A percentile compares a stretch with the other conserved stretches of the same genome.
Conservation (phyloP, 2,329 filamentous ascomycete genomes). For the Beauveria sp. region DNA sequence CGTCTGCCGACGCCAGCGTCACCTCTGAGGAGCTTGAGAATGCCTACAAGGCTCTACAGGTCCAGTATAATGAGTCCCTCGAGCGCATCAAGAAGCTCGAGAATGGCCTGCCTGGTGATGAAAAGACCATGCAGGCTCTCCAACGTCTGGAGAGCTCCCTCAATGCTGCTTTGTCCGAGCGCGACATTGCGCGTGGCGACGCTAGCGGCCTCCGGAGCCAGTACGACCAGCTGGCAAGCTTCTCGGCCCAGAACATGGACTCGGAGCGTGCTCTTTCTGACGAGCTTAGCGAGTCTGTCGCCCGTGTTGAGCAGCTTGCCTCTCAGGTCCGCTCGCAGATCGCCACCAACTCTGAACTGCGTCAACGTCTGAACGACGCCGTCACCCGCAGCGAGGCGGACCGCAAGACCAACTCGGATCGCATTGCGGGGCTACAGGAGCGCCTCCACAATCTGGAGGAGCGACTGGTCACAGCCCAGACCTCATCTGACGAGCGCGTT, state of each 20-base stretch:
- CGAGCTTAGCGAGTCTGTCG: slow-evolving; percentile 65
- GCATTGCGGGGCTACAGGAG: slow-evolving; percentile 77
- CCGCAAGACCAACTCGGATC: slow-evolving; percentile 69
- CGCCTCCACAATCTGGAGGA: slow-evolving; percentile 79
- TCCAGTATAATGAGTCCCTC: slow-evolving; percentile 59
- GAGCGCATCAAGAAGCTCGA: slow-evolving; percentile 60
- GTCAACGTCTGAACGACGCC: slow-evolving; percentile 68
- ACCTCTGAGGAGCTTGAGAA: slow-evolving; percentile 65
- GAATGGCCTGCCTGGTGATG: slow-evolving; percentile 39
- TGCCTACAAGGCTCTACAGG: slow-evolving; percentile 68
- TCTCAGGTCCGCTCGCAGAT: slow-evolving; percentile 74
- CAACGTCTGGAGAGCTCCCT: slow-evolving; percentile 61
- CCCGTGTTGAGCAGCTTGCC: slow-evolving; percentile 72
- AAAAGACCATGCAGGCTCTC: slow-evolving; percentile 55
- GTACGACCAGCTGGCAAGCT: slow-evolving; percentile 48
- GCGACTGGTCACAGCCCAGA: slow-evolving; percentile 72
- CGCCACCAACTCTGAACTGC: slow-evolving; percentile 66
- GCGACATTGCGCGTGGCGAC: slow-evolving; percentile 63
- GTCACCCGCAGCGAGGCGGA: slow-evolving; percentile 78
- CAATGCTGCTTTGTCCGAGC: slow-evolving; percentile 60
- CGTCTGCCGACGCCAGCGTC: slow-evolving; percentile 29
- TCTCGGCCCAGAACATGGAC: slow-evolving; percentile 48
- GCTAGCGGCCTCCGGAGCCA: slow-evolving; percentile 54
- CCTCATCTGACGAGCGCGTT: slow-evolving; percentile 77
- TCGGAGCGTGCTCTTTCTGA: slow-evolving; percentile 58